A percentile compares a stretch with the other conserved stretches of the same genome.
These are phyloP conservation scores for Apiotrichum sp. DNA, from an alignment of 1,284 basidiomycete species.

Conservation along the genomic window DNA sequence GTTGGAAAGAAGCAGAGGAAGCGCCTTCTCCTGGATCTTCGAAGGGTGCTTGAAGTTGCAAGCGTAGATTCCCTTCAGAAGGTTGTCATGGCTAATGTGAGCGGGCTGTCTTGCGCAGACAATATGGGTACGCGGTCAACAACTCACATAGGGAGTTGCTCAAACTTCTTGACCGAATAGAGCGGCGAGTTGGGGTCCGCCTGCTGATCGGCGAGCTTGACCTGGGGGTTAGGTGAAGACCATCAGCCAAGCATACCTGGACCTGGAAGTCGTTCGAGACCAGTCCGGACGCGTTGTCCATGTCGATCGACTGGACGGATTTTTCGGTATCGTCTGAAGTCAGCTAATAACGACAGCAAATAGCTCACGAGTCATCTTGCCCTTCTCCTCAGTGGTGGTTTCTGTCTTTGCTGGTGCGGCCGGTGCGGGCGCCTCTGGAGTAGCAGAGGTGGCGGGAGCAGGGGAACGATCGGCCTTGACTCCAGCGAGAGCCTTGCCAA, in stretches of 20 bases:
- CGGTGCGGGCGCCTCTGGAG: not conserved
- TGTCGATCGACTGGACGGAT: not conserved
- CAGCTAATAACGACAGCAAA: not conserved
- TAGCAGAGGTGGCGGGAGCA: too few relatives aligned
- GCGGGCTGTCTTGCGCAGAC: not conserved
- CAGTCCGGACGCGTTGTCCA: constrained; percentile 20
- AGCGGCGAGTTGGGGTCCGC: constrained; percentile 92
- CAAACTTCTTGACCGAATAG: constrained; percentile 89
- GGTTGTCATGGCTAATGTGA: constrained; percentile 64
- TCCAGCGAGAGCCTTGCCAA: constrained; percentile 37
- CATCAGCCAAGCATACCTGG: constrained; percentile 23
- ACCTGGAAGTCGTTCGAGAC: constrained; percentile 42
- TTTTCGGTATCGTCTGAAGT: not conserved
- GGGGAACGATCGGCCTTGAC: constrained; percentile 23
- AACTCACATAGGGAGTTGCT: constrained; percentile 81
- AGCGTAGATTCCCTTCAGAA: constrained; percentile 92
- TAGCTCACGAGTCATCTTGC: constrained; percentile 11
- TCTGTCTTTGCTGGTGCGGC: not conserved
- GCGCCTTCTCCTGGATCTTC: constrained; percentile 96
- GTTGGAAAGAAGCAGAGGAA: constrained; percentile 83
- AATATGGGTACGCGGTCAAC: not conserved
- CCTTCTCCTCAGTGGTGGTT: not conserved
- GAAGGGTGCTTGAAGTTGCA: constrained; percentile 97
- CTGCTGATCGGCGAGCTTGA: constrained; percentile 96
- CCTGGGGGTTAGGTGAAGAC: constrained; percentile 51